Conservation (phyloP, 176 grass and related monocot species). For the Ampelocalamus luodianensis region DNA sequence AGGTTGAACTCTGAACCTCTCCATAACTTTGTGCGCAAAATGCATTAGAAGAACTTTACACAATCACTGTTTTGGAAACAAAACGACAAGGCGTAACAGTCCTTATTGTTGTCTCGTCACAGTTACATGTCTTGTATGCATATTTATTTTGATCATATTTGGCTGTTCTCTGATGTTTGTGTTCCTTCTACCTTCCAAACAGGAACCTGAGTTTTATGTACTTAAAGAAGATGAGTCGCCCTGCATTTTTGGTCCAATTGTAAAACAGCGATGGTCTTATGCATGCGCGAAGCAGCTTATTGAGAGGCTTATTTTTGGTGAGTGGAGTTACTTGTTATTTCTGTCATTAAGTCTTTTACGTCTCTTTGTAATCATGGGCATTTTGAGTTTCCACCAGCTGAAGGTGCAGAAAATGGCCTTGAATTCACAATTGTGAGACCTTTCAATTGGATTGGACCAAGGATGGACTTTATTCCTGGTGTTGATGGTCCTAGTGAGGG, state of each 20-base stretch:
- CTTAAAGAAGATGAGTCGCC: conserved; percentile 92
- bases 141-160: neutral
- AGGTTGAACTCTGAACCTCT: neutral
- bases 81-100: neutral
- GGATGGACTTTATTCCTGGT: conserved; percentile 99
- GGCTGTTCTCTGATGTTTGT: conserved; percentile 30
- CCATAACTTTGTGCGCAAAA: neutral
- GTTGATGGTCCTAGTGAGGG: conserved; percentile 97
- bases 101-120: neutral
- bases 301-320: conserved; percentile 94
- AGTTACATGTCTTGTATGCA: too few species aligned
- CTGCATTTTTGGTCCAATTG: conserved; percentile 91
- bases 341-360: conserved; percentile 6
- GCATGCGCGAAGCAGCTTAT: conserved; percentile 96
- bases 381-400: conserved; percentile 61
- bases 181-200: conserved; percentile 33
- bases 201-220: conserved; percentile 90
- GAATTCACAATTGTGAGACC: conserved; percentile 96
- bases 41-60: neutral
- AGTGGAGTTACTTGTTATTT: conserved; percentile 26
- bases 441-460: conserved; percentile 98
- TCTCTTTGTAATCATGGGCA: neutral
- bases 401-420: conserved; percentile 87
- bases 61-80: neutral
- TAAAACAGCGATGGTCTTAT: conserved; percentile 95